Percentiles rank a stretch among this genome's conserved stretches.
phyloP scores from a whole-genome alignment of 1,284 basidiomycete genomes.

The Trametes versicolor region DNA sequence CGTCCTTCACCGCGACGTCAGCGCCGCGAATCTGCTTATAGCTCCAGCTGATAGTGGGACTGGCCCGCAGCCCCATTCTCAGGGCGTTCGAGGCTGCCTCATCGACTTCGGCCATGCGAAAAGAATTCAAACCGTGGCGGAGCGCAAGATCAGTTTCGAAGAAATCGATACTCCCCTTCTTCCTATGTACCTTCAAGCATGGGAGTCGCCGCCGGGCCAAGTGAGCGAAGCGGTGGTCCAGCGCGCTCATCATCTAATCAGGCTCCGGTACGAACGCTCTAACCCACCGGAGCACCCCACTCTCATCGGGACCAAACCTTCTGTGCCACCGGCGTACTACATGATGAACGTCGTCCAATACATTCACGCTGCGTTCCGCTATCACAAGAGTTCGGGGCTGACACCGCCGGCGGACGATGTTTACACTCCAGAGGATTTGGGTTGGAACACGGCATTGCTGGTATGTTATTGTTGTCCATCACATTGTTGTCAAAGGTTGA shows the following conservation, averaged over 20 bases:
- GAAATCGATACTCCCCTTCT: not conserved
- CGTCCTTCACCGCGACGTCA: slow-evolving; percentile 5
- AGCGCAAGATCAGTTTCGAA: not conserved
- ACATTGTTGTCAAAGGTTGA: not conserved
- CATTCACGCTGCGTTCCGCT: not conserved
- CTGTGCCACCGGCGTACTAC: not conserved
- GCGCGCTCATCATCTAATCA: not conserved
- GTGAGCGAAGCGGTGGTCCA: not conserved
- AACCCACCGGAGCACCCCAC: too few species aligned
- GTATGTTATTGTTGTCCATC: not conserved
- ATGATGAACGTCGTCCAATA: not conserved
- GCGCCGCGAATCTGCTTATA: slow-evolving; percentile 4
- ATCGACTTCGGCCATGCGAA: slow-evolving; percentile 13
- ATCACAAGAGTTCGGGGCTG: not conserved
- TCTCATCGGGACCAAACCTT: not conserved
- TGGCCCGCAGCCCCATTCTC: not conserved
- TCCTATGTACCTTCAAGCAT: not conserved
- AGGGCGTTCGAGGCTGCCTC: slow-evolving; percentile 10
- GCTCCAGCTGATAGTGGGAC: not conserved
- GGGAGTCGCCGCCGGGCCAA: not conserved
- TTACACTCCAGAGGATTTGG: not conserved
- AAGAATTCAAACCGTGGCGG: not conserved
- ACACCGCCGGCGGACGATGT: not conserved
- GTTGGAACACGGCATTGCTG: slow-evolving; percentile 3
- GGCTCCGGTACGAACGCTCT: not conserved